Base-by-base conservation (phyloP, 2,329 filamentous ascomycete genomes). In the Aureobasidium pullulans region DNA sequence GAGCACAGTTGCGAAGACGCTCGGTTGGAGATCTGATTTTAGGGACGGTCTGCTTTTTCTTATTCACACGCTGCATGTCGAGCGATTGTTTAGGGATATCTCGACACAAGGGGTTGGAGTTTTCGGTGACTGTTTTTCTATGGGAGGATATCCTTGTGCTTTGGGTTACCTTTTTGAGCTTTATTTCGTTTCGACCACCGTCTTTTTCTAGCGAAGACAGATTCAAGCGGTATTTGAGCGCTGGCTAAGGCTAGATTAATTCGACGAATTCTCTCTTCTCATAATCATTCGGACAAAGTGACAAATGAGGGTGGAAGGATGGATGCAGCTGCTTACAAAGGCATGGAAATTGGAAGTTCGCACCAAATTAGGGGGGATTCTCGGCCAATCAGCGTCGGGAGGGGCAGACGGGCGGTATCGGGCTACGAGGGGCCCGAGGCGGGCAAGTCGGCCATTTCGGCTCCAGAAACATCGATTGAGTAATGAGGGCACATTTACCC, bases 301-400 rank as follows among this genome's bases (percentile, higher is more conserved):
- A 43, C 50, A 42, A 32, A 43, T 42, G 28, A 16, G 19, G 1
- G 28, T 6, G 28, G 48, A 1, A 16, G 13, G 15, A 54, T 43
- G 32, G 32, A 42, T 29, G 36, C 23, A 43, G 39, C n/a, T 56
- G 52, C 52, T 56, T 46, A 56, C 52, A 44, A 46, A 56, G 28
- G 6, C 31, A 37, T 37, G 16, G 52, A 54, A 39, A 34, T 44
- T 28, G 52, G 40, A 37, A 46, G 13, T 40, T 44, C 10, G n/a
- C 9, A n/a, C 39, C 31, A 37, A 46, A 56, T 56, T 56, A 56
- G 40, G 52, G 28, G 10, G 16, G 1, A 36, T 32, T 56, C 2
- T 19, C 37, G 40, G 13, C 52, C 52, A 56, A 56, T 56, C 9
- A 56, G 13, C 16, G 9, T 5, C 7, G 16, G 32, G 32, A 11